Conservation (phyloP, 2,329 filamentous ascomycete species). For the Neopestalotiopsis sp. region DNA sequence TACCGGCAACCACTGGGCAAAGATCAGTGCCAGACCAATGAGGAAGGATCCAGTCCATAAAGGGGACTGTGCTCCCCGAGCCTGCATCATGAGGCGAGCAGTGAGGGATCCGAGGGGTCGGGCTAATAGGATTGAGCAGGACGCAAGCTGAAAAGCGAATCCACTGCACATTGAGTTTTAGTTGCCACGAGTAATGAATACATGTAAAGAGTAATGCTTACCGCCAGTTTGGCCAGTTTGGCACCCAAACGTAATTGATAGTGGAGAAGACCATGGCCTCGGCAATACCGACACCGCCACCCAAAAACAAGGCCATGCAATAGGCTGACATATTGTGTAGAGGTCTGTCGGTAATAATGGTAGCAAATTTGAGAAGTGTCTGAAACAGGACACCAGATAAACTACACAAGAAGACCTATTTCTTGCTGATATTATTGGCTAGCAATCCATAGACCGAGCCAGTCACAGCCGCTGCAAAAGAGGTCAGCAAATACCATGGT, state of each 20-base stretch:
- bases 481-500: not conserved
- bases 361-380: not conserved
- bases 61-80: too few relatives aligned
- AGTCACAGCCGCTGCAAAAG: conserved; percentile 5
- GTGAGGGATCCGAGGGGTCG: not conserved
- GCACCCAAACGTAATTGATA: conserved; percentile 9
- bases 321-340: conserved; percentile 9
- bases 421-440: conserved; percentile 11
- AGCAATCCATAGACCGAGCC: conserved; percentile 9
- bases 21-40: not conserved
- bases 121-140: not conserved
- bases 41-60: too few relatives aligned
- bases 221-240: conserved; percentile 8
- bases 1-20: too few relatives aligned
- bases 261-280: conserved; percentile 20
- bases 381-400: conserved; percentile 5
- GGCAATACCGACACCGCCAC: conserved; percentile 16
- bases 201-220: not conserved
- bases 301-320: conserved; percentile 11
- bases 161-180: not conserved
- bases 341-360: not conserved
- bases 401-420: conserved; percentile 8
- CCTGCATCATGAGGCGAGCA: not conserved
- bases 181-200: too few relatives aligned
- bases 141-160: conserved; percentile 15